A percentile compares a stretch with the other conserved stretches of the same genome.
Evolutionary conservation across 306 rosid genomes (phyloP).

Genomic region (Nissolia schottii): DNA sequence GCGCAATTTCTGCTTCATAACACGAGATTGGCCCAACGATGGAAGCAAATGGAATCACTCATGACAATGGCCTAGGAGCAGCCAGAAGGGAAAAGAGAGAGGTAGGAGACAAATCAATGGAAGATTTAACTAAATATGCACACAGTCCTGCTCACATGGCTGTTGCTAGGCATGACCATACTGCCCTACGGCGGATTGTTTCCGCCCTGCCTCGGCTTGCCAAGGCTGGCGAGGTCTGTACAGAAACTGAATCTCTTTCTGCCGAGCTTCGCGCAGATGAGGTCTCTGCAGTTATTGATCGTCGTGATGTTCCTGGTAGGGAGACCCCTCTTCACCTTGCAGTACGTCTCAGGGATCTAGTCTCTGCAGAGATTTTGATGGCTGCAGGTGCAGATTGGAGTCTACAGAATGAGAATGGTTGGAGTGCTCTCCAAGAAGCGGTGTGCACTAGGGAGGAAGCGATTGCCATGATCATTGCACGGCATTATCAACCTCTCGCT

Average conservation of each 20-base stretch:
- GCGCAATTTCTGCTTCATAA: constrained; percentile 25
- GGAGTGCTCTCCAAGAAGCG: constrained; percentile 99
- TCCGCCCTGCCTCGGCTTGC: constrained; percentile 66
- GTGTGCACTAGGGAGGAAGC: constrained; percentile 92
- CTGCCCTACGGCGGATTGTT: constrained; percentile 57
- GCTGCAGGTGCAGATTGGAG: constrained; percentile 99
- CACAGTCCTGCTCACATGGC: constrained; percentile 93
- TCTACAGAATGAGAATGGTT: constrained; percentile 92
- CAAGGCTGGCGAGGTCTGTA: constrained; percentile 77
- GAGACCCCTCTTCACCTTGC: constrained; percentile 99
- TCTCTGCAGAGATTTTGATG: constrained; percentile 89
- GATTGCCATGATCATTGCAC: constrained; percentile 86
- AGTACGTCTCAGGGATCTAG: constrained; percentile 76
- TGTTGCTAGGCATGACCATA: constrained; percentile 70
- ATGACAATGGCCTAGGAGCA: constrained; percentile 36
- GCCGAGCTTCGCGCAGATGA: constrained; percentile 82
- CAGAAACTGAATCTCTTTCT: constrained; percentile 76
- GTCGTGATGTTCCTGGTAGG: constrained; percentile 94
- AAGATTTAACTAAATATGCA: constrained; percentile 66
- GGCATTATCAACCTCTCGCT: constrained; percentile 88
- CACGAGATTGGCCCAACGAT: constrained; percentile 32
- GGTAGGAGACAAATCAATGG: constrained; percentile 45
- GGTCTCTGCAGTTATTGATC: constrained; percentile 68
- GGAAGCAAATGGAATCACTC: constrained; percentile 36
- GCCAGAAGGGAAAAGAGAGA: constrained; percentile 31